Conservation (phyloP, 1,284 basidiomycete genomes). For the Trichosporon sp. region DNA sequence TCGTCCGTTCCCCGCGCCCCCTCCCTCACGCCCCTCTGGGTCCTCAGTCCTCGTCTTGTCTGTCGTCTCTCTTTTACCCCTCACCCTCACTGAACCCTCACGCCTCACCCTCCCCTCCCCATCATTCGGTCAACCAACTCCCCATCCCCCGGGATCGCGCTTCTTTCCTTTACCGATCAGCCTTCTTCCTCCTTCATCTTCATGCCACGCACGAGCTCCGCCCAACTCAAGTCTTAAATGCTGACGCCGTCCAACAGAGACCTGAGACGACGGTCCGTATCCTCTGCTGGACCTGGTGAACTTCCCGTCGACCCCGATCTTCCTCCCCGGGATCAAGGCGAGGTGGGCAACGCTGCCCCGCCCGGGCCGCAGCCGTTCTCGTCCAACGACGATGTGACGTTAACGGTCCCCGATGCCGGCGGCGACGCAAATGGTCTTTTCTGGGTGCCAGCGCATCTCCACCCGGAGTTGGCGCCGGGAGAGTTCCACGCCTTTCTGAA, state of each 20-base stretch:
- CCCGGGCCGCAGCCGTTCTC: conserved; percentile 33
- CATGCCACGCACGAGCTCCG: conserved; percentile 7
- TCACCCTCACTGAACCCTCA: not conserved
- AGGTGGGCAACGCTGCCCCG: conserved; percentile 11
- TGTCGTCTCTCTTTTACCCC: not conserved
- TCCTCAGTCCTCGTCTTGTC: not conserved
- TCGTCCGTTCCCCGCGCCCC: not conserved
- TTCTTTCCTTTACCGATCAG: not conserved
- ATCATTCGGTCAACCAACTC: not conserved
- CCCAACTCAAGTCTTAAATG: conserved; percentile 3
- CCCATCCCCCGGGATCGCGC: not conserved
- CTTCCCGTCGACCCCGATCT: conserved; percentile 84
- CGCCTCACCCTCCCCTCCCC: not conserved
- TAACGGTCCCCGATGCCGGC: conserved; percentile 41
- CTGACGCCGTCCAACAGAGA: conserved; percentile 59
- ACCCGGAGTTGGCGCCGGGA: conserved; percentile 94
- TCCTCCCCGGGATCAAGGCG: conserved; percentile 58
- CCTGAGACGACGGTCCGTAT: conserved; percentile 75
- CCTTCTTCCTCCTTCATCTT: not conserved
- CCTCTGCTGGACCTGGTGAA: conserved; percentile 70
- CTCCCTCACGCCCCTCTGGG: not conserved
- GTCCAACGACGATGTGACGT: conserved; percentile 52
- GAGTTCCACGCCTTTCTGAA: conserved; percentile 95
- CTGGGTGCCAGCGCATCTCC: conserved; percentile 95
- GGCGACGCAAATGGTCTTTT: conserved; percentile 64